Evolutionary conservation across 2,329 filamentous ascomycete species (phyloP).

Genomic region (Leptosphaerulina australis): DNA sequence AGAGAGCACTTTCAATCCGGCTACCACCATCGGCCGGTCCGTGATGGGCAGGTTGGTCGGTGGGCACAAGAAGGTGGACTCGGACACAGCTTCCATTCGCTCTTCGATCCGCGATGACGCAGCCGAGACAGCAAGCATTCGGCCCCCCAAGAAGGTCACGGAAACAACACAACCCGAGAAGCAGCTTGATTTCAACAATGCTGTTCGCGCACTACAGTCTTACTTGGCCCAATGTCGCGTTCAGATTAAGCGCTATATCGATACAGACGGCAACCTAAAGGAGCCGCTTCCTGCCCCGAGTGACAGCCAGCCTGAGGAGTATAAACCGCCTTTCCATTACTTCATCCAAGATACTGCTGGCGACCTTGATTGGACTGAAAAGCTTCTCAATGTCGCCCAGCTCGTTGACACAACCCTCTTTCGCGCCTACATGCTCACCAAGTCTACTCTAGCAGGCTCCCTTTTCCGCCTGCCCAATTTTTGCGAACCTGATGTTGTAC

Average conservation of each 20-base stretch:
- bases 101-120: constrained; percentile 62
- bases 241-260: constrained; percentile 65
- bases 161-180: constrained; percentile 58
- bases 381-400: constrained; percentile 76
- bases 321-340: constrained; percentile 52
- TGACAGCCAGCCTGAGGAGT: constrained; percentile 45
- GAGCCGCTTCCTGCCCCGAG: constrained; percentile 59
- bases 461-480: constrained; percentile 97
- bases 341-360: constrained; percentile 46
- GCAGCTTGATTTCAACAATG: constrained; percentile 70
- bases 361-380: constrained; percentile 66
- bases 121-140: constrained; percentile 63
- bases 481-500: constrained; percentile 93
- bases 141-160: constrained; percentile 47
- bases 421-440: constrained; percentile 91
- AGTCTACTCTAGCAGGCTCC: constrained; percentile 81
- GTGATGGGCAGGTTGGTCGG: constrained; percentile 57
- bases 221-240: constrained; percentile 86
- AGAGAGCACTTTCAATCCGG: constrained; percentile 25
- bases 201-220: constrained; percentile 80
- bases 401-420: constrained; percentile 95
- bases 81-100: constrained; percentile 63
- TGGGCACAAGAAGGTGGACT: constrained; percentile 53
- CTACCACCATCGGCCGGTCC: constrained; percentile 43
- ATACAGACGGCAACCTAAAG: constrained; percentile 64